Base-by-base conservation (phyloP, 73 alveolate species). In the Urostyla sp. region DNA sequence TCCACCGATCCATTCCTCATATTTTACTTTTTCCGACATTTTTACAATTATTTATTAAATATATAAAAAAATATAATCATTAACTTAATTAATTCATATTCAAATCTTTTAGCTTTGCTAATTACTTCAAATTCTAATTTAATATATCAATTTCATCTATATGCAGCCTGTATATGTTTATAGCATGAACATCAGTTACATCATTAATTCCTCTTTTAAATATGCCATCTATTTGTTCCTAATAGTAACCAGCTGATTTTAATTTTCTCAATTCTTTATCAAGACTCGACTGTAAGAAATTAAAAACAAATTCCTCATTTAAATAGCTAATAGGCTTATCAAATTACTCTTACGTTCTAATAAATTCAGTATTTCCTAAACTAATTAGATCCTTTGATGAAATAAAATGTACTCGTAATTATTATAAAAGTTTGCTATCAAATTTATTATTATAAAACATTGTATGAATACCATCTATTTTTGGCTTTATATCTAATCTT, bases 131-230 rank as follows among this genome's bases (percentile, higher is more conserved):
- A 32, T 69, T 69, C 7, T 49, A 34, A 31, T 45, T 46, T 2
- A 69, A 32, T 7, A 69, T 69, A 31, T 46, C 48, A 44, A 67
- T 48, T 40, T 69, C 83, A 49, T 69, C 83, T 30, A 59, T 54
- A 24, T 69, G 72, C 16, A 69, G 55, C 31, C 83, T 69, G 34
- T 16, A 69, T 2, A 59, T 69, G 30, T 69, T 69, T 55, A 69
- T 45, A 34, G 28, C 7, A 49, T 69, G 40, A 30, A 46, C 44
- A 16, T 44, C 10, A 3, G 44, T 69, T 16, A 69, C 21, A 13
- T 58, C 34, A 4, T 31, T 54, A 31, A 58, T 20, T 27, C 32
- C 37, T 27, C 27, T 4, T 16, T 27, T 20, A 16, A 35, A 1
- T 16, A 58, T 58, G 4, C 37, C 40, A 15, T 58, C 35, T 37